Evolutionary conservation across 352 stramenopile species (phyloP), one percentile per base, ranked within the genome.

Genomic region (Globisporangium emineosum): DNA sequence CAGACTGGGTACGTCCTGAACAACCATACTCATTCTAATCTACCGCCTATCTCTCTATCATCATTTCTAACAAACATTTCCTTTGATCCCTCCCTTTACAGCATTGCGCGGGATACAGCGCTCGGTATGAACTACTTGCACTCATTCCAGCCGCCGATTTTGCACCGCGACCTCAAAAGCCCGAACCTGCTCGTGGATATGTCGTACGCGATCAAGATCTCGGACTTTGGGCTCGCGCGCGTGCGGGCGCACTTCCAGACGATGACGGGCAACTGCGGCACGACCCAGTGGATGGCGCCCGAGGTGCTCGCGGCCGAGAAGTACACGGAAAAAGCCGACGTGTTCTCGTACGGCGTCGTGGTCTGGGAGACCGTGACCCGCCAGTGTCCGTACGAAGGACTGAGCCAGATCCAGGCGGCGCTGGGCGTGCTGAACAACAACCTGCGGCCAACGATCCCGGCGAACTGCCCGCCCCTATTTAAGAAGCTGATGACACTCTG

Each of bases 121-220:
- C 67, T 93, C 12, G 87, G 87, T 13, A 96, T 96, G 87, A 93
- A 93, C 66, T 96, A 96, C 60, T 64, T 96, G 25, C 87, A 96
- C 68, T 90, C 85, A 42, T 93, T 94, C 65, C 80, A 94, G 58
- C 87, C 85, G 25, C 85, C 85, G 40, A 96, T 96, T 57, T 69
- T 96, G 40, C 87, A 96, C 71, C 87, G 87, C 29, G 87, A 96
- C 62, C 74, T 96, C 57, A 96, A 96, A 73, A 93, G 83, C 62
- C 85, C 84, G 13, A 96, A 96, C 51, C 63, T 96, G 47, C 72
- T 96, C 27, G 83, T 94, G 7, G 81, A 92, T 54, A 78, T 74
- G 23, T 88, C 80, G 21, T 96, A 90, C 65, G 74, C 77, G 35
- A 86, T 93, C 73, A 96, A 96, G 74, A 93, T 96, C 60, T 93